Conservation (phyloP, 129 eudicot species). For the Erigeron canadensis region DNA sequence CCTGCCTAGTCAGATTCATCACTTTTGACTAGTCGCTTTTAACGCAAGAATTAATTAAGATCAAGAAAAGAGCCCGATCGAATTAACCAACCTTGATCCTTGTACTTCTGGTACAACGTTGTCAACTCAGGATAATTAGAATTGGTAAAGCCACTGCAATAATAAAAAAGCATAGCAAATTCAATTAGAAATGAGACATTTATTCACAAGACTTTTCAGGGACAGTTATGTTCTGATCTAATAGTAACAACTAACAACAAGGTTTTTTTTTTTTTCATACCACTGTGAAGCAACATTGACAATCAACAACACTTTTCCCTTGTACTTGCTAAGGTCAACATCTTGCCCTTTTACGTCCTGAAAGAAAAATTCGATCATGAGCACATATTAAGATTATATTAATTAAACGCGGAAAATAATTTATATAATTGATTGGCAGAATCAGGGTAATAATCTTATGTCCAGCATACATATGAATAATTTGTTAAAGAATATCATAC, state of each 20-base stretch:
- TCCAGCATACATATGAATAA: too few species aligned
- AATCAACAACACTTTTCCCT: slow-evolving; percentile 78
- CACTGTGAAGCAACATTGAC: slow-evolving; percentile 98
- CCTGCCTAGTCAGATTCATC: neutral
- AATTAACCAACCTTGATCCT: slow-evolving; percentile 86
- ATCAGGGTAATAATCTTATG: too few species aligned
- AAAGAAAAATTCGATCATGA: neutral
- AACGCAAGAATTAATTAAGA: too few species aligned
- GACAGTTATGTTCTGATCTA: neutral
- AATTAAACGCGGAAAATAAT: neutral
- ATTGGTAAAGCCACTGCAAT: slow-evolving; percentile 83
- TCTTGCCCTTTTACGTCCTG: slow-evolving; percentile 94
- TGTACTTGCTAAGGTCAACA: slow-evolving; percentile 76
- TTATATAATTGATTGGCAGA: too few species aligned
- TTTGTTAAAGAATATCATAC: too few species aligned
- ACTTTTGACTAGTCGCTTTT: too few species aligned
- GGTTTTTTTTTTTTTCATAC: slow-evolving; percentile 53
- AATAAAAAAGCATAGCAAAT: slow-evolving; percentile 3
- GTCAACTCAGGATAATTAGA: slow-evolving; percentile 85
- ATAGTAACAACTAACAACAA: too few species aligned
- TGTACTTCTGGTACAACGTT: slow-evolving; percentile 73
- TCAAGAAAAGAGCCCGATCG: slow-evolving; percentile 3
- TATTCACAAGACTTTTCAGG: neutral
- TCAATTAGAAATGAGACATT: neutral
- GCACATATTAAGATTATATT: neutral